Conservation (phyloP, 108 stramenopile species). For the Nitzschia sp. region DNA sequence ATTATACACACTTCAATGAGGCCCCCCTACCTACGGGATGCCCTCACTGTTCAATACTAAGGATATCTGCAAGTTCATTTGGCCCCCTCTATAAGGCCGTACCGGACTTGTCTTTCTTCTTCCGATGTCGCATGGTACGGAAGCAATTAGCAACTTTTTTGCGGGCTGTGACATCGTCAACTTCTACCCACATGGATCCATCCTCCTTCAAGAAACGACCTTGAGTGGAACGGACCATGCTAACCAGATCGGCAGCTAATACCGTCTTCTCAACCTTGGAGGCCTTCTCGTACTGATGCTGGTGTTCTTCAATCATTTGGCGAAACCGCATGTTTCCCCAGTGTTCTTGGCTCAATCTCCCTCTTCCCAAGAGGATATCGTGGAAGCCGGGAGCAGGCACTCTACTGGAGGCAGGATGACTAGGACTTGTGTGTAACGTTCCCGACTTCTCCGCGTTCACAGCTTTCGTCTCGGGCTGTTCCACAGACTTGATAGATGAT, state of each 20-base stretch:
- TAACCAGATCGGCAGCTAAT: neutral
- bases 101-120: neutral
- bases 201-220: slow-evolving; percentile 17
- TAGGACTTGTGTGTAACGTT: no score
- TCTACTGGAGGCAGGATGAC: neutral
- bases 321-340: slow-evolving; percentile 56
- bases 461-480: no score
- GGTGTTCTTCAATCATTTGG: slow-evolving; percentile 24
- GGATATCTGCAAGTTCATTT: no score
- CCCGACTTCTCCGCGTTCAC: no score
- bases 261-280: slow-evolving; percentile 12
- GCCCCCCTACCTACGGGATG: no score
- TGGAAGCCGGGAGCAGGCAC: slow-evolving; percentile 13
- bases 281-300: neutral
- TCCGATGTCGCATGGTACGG: slow-evolving; percentile 6
- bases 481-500: no score
- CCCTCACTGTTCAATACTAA: no score
- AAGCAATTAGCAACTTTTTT: slow-evolving; percentile 4
- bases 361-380: slow-evolving; percentile 55
- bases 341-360: slow-evolving; percentile 52
- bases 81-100: no score
- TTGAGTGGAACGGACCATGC: neutral
- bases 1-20: no score
- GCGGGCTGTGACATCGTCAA: slow-evolving; percentile 3
- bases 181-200: slow-evolving; percentile 10